Percentiles rank a stretch among this genome's conserved stretches.
Conservation (phyloP, 352 stramenopile species). For the Pythium graminicola region DNA sequence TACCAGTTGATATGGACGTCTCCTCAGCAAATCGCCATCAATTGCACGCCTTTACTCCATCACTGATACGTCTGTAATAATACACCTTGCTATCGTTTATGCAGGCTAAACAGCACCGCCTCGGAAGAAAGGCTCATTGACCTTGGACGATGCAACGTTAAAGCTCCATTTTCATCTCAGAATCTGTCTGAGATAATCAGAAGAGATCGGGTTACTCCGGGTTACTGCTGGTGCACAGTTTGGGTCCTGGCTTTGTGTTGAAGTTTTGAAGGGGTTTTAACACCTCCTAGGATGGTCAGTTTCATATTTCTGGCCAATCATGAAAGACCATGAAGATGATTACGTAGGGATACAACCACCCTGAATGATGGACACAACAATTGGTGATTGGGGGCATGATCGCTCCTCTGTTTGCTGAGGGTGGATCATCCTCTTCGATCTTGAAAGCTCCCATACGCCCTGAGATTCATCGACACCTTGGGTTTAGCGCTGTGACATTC, state of each 20-base stretch:
- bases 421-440: not conserved
- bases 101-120: too few relatives aligned
- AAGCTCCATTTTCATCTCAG: too few relatives aligned
- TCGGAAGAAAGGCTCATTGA: too few relatives aligned
- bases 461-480: slow-evolving; percentile 1
- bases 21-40: not conserved
- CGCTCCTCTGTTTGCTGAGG: not conserved
- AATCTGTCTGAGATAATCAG: too few relatives aligned
- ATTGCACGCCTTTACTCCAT: not conserved
- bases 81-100: too few relatives aligned
- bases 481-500: not conserved
- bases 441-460: not conserved
- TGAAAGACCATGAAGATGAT: not conserved
- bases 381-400: slow-evolving; percentile 9
- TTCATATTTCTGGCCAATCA: slow-evolving; percentile 1
- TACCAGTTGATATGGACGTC: not conserved
- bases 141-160: too few relatives aligned
- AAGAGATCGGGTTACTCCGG: slow-evolving; percentile 14
- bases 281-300: not conserved
- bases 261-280: slow-evolving; percentile 18
- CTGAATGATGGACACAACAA: not conserved
- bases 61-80: too few relatives aligned
- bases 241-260: slow-evolving; percentile 14
- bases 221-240: slow-evolving; percentile 3
- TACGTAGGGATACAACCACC: not conserved